phyloP scores from a whole-genome alignment of 495 filamentous ascomycete genomes.

The Penicillium angulare region DNA sequence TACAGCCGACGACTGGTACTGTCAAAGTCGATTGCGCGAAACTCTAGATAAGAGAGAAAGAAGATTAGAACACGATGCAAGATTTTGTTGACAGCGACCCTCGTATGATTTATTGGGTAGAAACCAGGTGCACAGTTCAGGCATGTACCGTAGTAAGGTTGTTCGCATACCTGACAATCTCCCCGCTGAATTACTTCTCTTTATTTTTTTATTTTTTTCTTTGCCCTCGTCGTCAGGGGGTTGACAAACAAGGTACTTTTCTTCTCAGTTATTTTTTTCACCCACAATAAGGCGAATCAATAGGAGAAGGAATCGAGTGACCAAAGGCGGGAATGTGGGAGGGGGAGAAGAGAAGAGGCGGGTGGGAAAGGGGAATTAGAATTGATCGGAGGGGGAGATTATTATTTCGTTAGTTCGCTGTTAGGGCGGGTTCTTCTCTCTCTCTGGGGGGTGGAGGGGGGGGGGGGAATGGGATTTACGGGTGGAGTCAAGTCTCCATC shows the following conservation, averaged over 20 bases:
- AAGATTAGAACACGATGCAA: not conserved
- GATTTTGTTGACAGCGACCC: not conserved
- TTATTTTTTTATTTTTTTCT: not conserved
- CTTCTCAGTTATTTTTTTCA: too few relatives aligned
- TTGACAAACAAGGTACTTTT: conserved; percentile 2
- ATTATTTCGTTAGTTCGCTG: conserved; percentile 23
- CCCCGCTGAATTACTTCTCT: not conserved
- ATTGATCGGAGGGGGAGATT: conserved; percentile 14
- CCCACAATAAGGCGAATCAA: too few relatives aligned
- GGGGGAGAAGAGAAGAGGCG: not conserved
- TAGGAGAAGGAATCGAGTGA: conserved; percentile 4
- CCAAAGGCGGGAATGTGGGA: not conserved
- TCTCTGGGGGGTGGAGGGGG: conserved; percentile 19
- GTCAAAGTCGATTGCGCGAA: not conserved
- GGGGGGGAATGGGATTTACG: too few relatives aligned
- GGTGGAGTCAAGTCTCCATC: conserved; percentile 10
- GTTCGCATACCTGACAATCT: conserved; percentile 4
- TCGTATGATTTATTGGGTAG: not conserved
- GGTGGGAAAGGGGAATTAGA: conserved; percentile 3
- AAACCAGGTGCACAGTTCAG: not conserved
- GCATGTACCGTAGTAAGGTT: not conserved
- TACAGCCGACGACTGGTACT: conserved; percentile 5
- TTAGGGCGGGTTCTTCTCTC: too few relatives aligned
- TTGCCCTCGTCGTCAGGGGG: not conserved
- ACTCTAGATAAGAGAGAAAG: not conserved